Base-by-base conservation (phyloP, 352 stramenopile genomes). In the Pythium utonaiense region DNA sequence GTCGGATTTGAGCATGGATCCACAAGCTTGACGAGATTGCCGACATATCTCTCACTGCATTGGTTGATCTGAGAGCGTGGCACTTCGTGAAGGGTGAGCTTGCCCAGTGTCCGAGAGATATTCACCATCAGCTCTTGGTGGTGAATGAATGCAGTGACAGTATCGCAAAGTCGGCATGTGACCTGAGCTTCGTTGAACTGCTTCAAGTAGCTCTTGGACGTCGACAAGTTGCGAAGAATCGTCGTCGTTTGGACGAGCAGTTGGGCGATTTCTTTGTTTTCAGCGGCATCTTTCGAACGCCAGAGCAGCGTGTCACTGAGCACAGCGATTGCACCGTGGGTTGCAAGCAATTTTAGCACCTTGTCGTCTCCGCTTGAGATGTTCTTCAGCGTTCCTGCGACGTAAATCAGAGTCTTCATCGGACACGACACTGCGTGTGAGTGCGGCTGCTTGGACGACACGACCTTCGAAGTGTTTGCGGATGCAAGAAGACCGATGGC, bases 81-180 rank as follows among this genome's bases (percentile, higher is more conserved):
- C 4, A 70, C 54, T 54, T 95, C 87, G 49, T 92, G 81, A 17
- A 95, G 53, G 1, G 83, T 91, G 44, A 96, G 76, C 64, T 93
- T 93, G 59, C 83, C 89, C 19, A 95, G 60, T 40, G 91, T 87
- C 2, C 85, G 78, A 1, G 81, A 89, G 9, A 89, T 67, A 52
- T 93, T 92, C 3, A 90, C 73, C 70, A 91, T 86, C 12, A 93
- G 59, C 40, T 95, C 83, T 48, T 77, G 64, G 59, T 93, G 77
- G 2, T 22, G n/a, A 2, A 80, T 41, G 38, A 89, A 89, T 7
- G 54, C 40, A 3, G 70, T 58, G 3, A 88, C 60, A 22, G 83
- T 60, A 4, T 64, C 30, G 22, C 81, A 91, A 47, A 95, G 62
- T 0, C 81, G 73, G 25, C 49, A n/a, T 0, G 74, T 57, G 3